A percentile compares a stretch with the other conserved stretches of the same genome.
phyloP scores from a whole-genome alignment of 2,329 filamentous ascomycete genomes.

The Hypoxylon sp. region DNA sequence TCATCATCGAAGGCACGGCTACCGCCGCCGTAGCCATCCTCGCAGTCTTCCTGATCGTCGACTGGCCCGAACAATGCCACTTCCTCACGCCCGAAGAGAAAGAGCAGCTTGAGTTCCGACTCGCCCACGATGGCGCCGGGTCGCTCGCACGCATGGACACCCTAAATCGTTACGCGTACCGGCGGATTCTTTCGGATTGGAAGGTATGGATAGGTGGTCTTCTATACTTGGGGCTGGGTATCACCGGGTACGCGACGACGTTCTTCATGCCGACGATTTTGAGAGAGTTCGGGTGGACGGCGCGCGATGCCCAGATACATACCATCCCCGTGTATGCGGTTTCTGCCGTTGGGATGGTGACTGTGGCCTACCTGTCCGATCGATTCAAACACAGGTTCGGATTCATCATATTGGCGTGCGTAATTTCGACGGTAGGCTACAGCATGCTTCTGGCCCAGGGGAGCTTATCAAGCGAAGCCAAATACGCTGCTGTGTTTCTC shows the following conservation, averaged over 20 bases:
- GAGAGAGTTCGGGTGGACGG: constrained; percentile 50
- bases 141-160: constrained; percentile 44
- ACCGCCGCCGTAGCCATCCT: constrained; percentile 48
- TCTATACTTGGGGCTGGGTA: constrained; percentile 45
- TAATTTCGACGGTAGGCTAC: constrained; percentile 47
- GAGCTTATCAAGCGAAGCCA: constrained; percentile 40
- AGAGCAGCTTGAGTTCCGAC: constrained; percentile 44
- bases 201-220: constrained; percentile 52
- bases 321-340: constrained; percentile 52
- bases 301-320: constrained; percentile 48
- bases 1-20: constrained; percentile 52
- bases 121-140: constrained; percentile 44
- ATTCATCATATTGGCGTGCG: constrained; percentile 46
- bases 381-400: constrained; percentile 46
- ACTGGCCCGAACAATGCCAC: constrained; percentile 58
- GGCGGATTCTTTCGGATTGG: constrained; percentile 49
- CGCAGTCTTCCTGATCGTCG: constrained; percentile 56
- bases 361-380: constrained; percentile 48
- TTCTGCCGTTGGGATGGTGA: constrained; percentile 45
- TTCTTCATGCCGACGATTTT: constrained; percentile 56
- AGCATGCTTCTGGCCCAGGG: constrained; percentile 47
- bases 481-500: constrained; percentile 51
- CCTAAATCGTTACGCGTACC: constrained; percentile 43
- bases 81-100: constrained; percentile 56
- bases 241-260: constrained; percentile 47